Evolutionary conservation across 805 yeast species (phyloP), one percentile per base, ranked within the genome.

Genomic region (Saccharomycopsis javanensis): DNA sequence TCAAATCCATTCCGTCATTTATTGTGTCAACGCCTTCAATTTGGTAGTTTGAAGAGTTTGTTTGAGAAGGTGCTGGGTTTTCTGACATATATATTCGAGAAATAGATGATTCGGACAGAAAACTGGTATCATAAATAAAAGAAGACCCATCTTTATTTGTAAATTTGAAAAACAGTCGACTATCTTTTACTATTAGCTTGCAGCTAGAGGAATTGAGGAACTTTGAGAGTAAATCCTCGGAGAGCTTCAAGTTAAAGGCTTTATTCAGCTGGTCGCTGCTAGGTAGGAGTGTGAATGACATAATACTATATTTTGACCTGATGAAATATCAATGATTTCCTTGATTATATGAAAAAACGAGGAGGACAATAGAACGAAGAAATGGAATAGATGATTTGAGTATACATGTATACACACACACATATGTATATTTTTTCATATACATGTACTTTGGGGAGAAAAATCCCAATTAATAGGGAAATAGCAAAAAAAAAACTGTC

Each of bases 181-280:
- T 56, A 18, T 53, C 37, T 30, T 50, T 52, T 11, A 60, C 56
- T 15, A 60, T 53, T 20, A 60, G 28, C 50, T 55, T 57, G 11
- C 57, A 50, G 13, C 48, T 25, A 8, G 50, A 11, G 18, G 56
- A 30, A n/a, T 51, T 25, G 31, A 33, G 20, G 23, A 59, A 48
- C 20, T 38, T 52, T 6, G 25, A 31, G 13, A 59, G 54, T 11
- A 59, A 27, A 33, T 56, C 62, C 42, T 59, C 62, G 23, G 56
- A 35, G 13, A 59, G 56, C 31, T 59, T 59, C 37, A 59, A 16
- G 48, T 57, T 59, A 52, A 54, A 57, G 53, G 53, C 55, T 8
- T 31, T 27, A 27, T 37, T 10, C 31, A 27, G 45, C 6, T n/a
- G 13, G 48, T 33, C 46, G 20, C 10, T 20, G 33, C 48, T 35